Evolutionary conservation across 352 stramenopile genomes (phyloP).

Genomic region (Plasmopara viticola): DNA sequence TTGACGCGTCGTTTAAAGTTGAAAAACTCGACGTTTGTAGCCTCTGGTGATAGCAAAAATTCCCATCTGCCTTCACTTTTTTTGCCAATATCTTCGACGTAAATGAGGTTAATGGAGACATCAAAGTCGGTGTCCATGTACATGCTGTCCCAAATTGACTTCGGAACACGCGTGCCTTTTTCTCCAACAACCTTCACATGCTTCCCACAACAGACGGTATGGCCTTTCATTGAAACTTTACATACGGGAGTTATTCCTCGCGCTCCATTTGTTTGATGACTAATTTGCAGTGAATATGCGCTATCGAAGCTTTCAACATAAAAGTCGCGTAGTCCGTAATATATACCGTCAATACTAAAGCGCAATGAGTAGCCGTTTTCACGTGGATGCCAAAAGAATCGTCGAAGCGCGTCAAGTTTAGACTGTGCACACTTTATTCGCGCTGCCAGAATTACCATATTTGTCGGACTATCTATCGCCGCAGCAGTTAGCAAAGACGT

Average conservation of each 20-base stretch:
- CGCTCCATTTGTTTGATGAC: conserved; percentile 63
- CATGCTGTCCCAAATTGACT: conserved; percentile 75
- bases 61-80: conserved; percentile 47
- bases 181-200: conserved; percentile 75
- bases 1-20: conserved; percentile 63
- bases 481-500: conserved; percentile 10
- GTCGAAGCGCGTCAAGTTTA: conserved; percentile 62
- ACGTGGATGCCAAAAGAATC: conserved; percentile 60
- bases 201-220: conserved; percentile 60
- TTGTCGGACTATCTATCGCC: conserved; percentile 32
- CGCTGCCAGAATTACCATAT: conserved; percentile 42
- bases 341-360: conserved; percentile 75
- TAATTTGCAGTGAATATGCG: conserved; percentile 53
- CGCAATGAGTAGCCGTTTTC: conserved; percentile 72
- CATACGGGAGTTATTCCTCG: conserved; percentile 58
- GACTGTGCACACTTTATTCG: conserved; percentile 61
- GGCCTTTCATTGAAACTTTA: conserved; percentile 54
- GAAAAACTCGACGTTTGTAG: conserved; percentile 53
- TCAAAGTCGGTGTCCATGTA: conserved; percentile 70
- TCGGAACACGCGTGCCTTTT: conserved; percentile 67
- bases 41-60: conserved; percentile 46
- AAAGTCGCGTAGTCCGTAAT: conserved; percentile 70
- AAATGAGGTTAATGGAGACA: conserved; percentile 48
- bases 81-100: conserved; percentile 49
- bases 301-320: conserved; percentile 56